These are phyloP conservation scores for Psidium guajava DNA, from an alignment of 345 rosid genomes.

Conservation along the genomic window DNA sequence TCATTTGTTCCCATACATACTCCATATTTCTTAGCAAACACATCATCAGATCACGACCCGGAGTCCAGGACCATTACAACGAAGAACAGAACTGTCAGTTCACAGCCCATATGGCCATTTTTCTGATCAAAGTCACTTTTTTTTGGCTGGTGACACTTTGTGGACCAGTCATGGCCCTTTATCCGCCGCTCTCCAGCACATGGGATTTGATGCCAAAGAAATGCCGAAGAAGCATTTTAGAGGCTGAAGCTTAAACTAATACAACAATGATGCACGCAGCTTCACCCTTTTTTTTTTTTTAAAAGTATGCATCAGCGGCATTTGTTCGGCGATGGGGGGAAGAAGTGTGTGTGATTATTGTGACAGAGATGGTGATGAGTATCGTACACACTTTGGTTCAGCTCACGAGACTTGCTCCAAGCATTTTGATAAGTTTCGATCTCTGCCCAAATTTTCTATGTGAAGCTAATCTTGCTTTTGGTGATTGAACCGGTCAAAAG, in stretches of 20 bases:
- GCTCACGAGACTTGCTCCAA: background rate
- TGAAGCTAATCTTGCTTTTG: background rate
- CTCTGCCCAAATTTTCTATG: background rate
- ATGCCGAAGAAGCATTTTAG: background rate
- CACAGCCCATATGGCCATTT: background rate
- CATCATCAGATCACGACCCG: background rate
- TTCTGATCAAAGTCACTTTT: background rate
- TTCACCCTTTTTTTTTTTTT: background rate
- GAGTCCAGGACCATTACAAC: background rate
- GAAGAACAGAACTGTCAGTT: background rate
- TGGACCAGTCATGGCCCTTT: background rate
- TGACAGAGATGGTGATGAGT: background rate
- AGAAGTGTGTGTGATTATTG: slow-evolving; percentile 9
- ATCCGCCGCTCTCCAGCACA: slow-evolving; percentile 1
- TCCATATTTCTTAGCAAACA: too few relatives aligned
- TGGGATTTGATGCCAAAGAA: background rate
- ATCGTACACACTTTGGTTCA: background rate
- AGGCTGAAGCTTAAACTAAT: background rate
- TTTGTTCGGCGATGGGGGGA: slow-evolving; percentile 6
- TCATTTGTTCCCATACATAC: too few relatives aligned
- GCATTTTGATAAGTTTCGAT: background rate
- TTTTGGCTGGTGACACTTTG: background rate
- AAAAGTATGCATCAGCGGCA: background rate
- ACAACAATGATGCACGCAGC: background rate
- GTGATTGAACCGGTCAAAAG: slow-evolving; percentile 2